A percentile compares a stretch with the other conserved stretches of the same genome.
phyloP scores from a whole-genome alignment of 176 grass and related monocot species.

The Avena insularis region DNA sequence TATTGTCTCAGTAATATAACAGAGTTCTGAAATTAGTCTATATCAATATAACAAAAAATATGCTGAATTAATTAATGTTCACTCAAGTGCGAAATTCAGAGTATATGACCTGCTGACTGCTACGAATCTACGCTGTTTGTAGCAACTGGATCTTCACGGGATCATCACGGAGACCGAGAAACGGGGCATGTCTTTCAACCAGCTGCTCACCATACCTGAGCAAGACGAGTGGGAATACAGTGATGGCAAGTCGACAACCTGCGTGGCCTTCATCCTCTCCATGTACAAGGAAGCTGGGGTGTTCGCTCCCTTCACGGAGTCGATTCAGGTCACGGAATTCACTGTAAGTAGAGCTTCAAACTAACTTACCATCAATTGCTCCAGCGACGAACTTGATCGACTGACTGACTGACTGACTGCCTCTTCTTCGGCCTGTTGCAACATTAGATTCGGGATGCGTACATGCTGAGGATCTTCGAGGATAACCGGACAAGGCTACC shows the following conservation, averaged over 20 bases:
- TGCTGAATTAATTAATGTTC: too few relatives aligned
- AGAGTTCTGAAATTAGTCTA: not conserved
- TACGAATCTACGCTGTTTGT: not conserved
- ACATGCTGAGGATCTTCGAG: constrained; percentile 95
- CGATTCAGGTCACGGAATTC: constrained; percentile 97
- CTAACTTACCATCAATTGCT: not conserved
- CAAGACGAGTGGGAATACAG: constrained; percentile 98
- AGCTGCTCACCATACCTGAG: constrained; percentile 88
- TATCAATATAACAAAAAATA: too few relatives aligned
- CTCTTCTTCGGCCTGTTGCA: not conserved
- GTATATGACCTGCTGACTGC: not conserved
- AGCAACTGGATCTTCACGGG: constrained; percentile 84
- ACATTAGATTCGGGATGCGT: constrained; percentile 84
- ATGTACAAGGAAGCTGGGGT: constrained; percentile 95
- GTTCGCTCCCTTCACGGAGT: constrained; percentile 69
- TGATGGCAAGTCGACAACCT: constrained; percentile 95
- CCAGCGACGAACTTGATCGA: not conserved
- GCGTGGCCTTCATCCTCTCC: constrained; percentile 84
- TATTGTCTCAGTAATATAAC: not conserved
- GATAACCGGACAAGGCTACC: constrained; percentile 82
- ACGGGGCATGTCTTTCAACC: constrained; percentile 89
- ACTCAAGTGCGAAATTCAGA: not conserved
- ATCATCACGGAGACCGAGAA: constrained; percentile 83
- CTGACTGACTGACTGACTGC: not conserved
- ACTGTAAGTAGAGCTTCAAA: constrained; percentile 63